phyloP scores from a whole-genome alignment of 805 yeast species.

The Isabelozyma gotoi region DNA sequence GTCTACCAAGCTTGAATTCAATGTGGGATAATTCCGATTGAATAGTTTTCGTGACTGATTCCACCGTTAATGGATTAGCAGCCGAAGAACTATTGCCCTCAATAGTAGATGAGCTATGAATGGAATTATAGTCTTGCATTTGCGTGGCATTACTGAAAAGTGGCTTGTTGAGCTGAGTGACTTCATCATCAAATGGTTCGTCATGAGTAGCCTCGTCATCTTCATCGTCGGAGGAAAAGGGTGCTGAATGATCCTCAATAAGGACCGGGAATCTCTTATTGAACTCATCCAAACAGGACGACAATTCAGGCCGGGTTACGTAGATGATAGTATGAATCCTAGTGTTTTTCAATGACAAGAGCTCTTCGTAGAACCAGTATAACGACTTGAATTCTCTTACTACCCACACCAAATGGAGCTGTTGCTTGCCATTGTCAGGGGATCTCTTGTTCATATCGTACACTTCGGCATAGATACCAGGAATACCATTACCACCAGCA shows the following conservation, averaged over 20 bases:
- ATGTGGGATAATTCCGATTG: constrained; percentile 18
- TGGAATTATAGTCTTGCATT: constrained; percentile 1
- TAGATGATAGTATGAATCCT: constrained; percentile 30
- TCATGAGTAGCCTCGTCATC: background rate
- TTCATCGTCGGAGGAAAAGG: background rate
- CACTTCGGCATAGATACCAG: constrained; percentile 40
- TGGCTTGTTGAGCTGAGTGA: background rate
- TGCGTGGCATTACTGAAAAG: background rate
- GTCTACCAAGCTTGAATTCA: constrained; percentile 41
- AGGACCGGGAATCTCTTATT: constrained; percentile 2
- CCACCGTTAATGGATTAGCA: background rate
- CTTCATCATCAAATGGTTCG: background rate
- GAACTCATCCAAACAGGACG: constrained; percentile 5
- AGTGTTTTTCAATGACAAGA: constrained; percentile 22
- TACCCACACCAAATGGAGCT: constrained; percentile 55
- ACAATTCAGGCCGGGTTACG: constrained; percentile 24
- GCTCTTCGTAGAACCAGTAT: constrained; percentile 49
- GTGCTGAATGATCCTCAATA: constrained; percentile 3
- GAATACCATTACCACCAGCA: constrained; percentile 44
- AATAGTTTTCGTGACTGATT: constrained; percentile 6
- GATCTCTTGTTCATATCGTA: constrained; percentile 11
- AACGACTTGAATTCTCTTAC: constrained; percentile 51
- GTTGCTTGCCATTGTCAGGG: constrained; percentile 7
- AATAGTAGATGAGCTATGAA: background rate
- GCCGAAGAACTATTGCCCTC: too few species aligned